phyloP scores from a whole-genome alignment of 345 rosid species.

The Chamaenerion angustifolium region DNA sequence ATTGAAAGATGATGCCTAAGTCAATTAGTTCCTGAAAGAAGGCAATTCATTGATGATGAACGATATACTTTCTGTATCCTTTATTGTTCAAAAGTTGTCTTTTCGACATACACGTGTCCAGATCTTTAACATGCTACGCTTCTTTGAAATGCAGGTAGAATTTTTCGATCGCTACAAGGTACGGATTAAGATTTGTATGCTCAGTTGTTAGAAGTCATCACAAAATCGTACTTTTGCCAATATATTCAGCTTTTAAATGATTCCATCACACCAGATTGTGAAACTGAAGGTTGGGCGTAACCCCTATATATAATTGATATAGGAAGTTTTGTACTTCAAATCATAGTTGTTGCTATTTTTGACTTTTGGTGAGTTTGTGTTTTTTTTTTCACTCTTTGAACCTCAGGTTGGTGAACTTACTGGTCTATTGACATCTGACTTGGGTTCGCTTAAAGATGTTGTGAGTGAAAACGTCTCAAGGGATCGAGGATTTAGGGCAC shows the following conservation, averaged over 20 bases:
- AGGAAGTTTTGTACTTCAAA: no score
- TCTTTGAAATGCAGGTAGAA: constrained; percentile 41
- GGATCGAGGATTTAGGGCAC: constrained; percentile 95
- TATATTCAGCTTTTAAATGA: no score
- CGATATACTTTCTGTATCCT: no score
- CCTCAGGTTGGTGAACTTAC: constrained; percentile 79
- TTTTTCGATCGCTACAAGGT: constrained; percentile 90
- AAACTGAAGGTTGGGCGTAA: no score
- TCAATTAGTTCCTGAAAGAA: no score
- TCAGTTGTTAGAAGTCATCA: not conserved
- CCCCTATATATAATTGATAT: no score
- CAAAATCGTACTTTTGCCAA: not conserved
- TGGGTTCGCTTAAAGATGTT: constrained; percentile 65
- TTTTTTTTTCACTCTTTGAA: not conserved
- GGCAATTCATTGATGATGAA: no score
- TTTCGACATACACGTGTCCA: no score
- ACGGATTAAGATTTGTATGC: constrained; percentile 1
- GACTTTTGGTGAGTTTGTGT: not conserved
- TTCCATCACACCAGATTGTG: no score
- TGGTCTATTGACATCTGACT: constrained; percentile 76
- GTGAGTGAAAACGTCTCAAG: constrained; percentile 85
- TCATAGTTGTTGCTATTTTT: constrained; percentile 1
- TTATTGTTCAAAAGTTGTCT: no score
- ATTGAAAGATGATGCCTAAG: no score
- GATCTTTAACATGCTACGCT: not conserved